phyloP scores from a whole-genome alignment of 2,329 filamentous ascomycete species.

The Neoscytalidium dimidiatum region DNA sequence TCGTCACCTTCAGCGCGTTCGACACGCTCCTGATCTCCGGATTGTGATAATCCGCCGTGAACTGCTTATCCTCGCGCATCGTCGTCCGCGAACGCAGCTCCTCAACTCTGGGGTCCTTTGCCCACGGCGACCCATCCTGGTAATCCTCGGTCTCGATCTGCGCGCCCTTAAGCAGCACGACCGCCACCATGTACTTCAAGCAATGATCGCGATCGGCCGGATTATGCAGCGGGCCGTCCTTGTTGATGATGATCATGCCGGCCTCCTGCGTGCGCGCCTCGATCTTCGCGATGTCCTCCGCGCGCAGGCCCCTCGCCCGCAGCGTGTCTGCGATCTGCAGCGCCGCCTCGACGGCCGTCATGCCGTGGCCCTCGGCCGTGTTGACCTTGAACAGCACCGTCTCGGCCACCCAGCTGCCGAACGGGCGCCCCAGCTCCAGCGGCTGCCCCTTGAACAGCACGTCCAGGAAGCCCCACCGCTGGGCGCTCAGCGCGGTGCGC shows the following conservation, averaged over 20 bases:
- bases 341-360: constrained; percentile 94
- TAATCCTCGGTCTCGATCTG: constrained; percentile 93
- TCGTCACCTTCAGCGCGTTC: constrained; percentile 90
- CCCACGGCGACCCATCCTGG: constrained; percentile 86
- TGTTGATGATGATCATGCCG: constrained; percentile 98
- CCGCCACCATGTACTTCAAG: constrained; percentile 93
- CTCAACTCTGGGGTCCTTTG: constrained; percentile 85
- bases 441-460: constrained; percentile 89
- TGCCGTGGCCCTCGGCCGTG: constrained; percentile 91
- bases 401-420: constrained; percentile 99
- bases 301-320: constrained; percentile 81
- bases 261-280: constrained; percentile 97
- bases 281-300: constrained; percentile 85
- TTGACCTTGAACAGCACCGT: constrained; percentile 97
- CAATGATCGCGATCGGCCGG: constrained; percentile 99
- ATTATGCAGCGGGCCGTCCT: constrained; percentile 99
- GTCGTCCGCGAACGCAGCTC: constrained; percentile 88
- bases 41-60: constrained; percentile 94
- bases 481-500: constrained; percentile 88
- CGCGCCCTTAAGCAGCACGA: constrained; percentile 87
- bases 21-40: constrained; percentile 91
- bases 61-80: constrained; percentile 94
- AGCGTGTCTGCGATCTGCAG: constrained; percentile 85
- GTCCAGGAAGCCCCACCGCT: constrained; percentile 97
- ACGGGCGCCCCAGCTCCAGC: constrained; percentile 92